A percentile compares a stretch with the other conserved stretches of the same genome.
phyloP scores from a whole-genome alignment of 2,329 filamentous ascomycete species.

The Trichothecium sympodiale region DNA sequence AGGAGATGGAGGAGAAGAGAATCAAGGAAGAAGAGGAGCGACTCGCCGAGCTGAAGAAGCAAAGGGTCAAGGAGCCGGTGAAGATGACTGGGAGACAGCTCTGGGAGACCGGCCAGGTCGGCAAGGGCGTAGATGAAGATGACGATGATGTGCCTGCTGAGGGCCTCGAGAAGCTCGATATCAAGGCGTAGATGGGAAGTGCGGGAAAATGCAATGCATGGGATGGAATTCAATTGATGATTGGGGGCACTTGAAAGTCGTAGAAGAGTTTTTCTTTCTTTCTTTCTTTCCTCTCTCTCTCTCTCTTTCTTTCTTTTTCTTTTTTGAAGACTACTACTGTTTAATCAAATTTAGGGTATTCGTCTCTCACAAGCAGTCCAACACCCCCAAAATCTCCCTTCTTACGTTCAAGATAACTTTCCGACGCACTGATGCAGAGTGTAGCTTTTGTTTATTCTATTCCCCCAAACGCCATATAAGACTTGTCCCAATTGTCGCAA shows the following conservation, averaged over 20 bases:
- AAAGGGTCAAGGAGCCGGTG: conserved; percentile 62
- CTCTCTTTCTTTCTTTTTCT: background rate
- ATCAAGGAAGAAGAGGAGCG: conserved; percentile 62
- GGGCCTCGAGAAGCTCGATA: conserved; percentile 60
- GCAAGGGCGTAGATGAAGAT: conserved; percentile 56
- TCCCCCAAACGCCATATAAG: conserved; percentile 14
- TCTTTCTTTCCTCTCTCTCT: background rate
- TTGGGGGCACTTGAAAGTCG: background rate
- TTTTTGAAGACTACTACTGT: no score
- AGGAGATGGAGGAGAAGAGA: conserved; percentile 70
- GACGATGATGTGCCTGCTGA: conserved; percentile 47
- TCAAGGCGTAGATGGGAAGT: conserved; percentile 34
- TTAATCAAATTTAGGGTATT: no score
- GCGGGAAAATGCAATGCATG: conserved; percentile 1
- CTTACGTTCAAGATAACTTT: no score
- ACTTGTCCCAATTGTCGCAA: conserved; percentile 10
- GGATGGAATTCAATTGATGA: conserved; percentile 1
- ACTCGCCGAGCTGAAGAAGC: conserved; percentile 72
- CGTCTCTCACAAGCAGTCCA: no score
- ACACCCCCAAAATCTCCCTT: no score
- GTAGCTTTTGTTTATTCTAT: conserved; percentile 5
- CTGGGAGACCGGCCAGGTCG: conserved; percentile 64
- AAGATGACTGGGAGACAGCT: conserved; percentile 64
- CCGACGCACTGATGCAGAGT: no score
- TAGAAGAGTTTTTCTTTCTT: background rate